These are phyloP conservation scores for Elaeis oleifera DNA, from an alignment of 202 grass and related monocot genomes.

Conservation along the genomic window DNA sequence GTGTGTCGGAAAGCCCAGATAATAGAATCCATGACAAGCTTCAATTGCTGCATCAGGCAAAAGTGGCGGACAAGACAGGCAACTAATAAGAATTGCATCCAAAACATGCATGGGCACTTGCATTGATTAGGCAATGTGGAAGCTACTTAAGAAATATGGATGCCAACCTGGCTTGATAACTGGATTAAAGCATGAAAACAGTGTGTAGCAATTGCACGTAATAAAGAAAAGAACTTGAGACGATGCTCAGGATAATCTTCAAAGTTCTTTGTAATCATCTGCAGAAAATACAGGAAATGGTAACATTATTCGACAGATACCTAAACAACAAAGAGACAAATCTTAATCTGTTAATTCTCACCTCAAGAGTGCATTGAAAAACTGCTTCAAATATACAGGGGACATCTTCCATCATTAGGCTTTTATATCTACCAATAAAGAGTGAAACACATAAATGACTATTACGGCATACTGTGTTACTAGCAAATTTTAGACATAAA, in stretches of 20 bases:
- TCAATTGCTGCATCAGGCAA: slow-evolving; percentile 72
- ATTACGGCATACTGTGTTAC: too few relatives aligned
- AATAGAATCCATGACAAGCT: slow-evolving; percentile 95
- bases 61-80: too few relatives aligned
- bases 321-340: not conserved
- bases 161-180: slow-evolving; percentile 81
- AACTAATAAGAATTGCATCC: too few relatives aligned
- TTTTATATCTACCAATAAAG: slow-evolving; percentile 55
- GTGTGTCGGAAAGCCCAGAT: slow-evolving; percentile 99
- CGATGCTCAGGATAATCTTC: slow-evolving; percentile 99
- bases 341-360: slow-evolving; percentile 16
- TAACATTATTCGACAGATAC: not conserved
- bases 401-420: slow-evolving; percentile 87
- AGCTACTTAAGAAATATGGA: too few relatives aligned
- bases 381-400: slow-evolving; percentile 92
- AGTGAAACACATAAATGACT: not conserved
- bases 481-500: too few relatives aligned
- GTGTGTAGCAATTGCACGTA: slow-evolving; percentile 88
- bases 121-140: too few relatives aligned
- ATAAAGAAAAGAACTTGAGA: slow-evolving; percentile 95
- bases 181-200: slow-evolving; percentile 97
- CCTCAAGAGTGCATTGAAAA: slow-evolving; percentile 98
- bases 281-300: slow-evolving; percentile 13
- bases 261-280: slow-evolving; percentile 99
- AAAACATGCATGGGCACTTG: not conserved